Base-by-base conservation (phyloP, 768 basidiomycete species). In the Podaxis sp. region DNA sequence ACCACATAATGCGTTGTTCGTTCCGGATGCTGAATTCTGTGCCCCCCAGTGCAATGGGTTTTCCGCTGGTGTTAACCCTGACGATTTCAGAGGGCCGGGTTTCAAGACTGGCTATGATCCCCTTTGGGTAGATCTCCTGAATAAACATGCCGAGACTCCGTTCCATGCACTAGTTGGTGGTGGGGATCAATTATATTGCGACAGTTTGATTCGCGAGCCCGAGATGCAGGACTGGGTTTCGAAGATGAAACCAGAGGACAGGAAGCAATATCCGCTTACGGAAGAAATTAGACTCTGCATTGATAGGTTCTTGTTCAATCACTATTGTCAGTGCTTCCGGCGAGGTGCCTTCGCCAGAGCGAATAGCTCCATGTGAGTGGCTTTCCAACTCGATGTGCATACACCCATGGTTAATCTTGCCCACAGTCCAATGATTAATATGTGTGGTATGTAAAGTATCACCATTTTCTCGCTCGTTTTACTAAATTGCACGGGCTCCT, bases 151-250 rank as follows among this genome's bases (percentile, higher is more conserved):
- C 2, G 83, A 86, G 69, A 77, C 79, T 62, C 95, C 96, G 0
- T 95, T 95, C 71, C 96, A 99, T 69, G 86, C 81, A n/a, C 80
- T 99, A 39, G 88, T 97, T 5, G 96, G 96, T 17, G 96, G 96
- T 19, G 95, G 95, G 11, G 95, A 96, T 72, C 95, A 96, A 72
- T 80, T 97, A 17, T 97, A 95, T 69, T 93, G 92, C 65, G 93
- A 95, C 67, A 77, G 90, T 39, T 72, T 99, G 57, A 90, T 88
- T 63, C 84, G 90, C 64, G 96, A 99, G 71, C 91, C 92, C 7
- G 93, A 95, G 72, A 72, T 96, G 74, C 90, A 93, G 74, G 87
- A 85, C 19, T 99, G 97, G 96, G 79, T 95, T 9, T 79, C 79
- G 12, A 78, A 80, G 48, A 73, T 82, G 59, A 87, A 87, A 66